Base-by-base conservation (phyloP, 2,329 filamentous ascomycete species). In the Fusarium verrucosum region DNA sequence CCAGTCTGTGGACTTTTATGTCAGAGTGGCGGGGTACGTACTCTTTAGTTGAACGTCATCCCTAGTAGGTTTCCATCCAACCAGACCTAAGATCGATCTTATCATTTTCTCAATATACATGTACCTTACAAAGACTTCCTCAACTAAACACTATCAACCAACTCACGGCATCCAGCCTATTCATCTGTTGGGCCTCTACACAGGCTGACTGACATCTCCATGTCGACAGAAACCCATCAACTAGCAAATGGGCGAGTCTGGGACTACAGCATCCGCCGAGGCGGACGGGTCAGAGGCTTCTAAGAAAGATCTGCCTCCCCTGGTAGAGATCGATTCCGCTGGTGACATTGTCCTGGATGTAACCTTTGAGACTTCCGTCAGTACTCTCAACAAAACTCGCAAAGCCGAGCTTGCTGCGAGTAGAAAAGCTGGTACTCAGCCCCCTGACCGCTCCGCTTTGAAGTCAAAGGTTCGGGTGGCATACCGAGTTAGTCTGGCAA, bases 311-410 rank as follows among this genome's bases (percentile, higher is more conserved):
- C 69, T 74, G 38, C 72, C 74, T 38, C 68, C 73, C 26, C 72
- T 86, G 50, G 73, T 87, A 38, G 77, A 81, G 28, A 83, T 92
- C 45, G 82, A 82, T 20, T 66, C 80, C 5, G 76, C 79, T 16
- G 90, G 90, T 32, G 87, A 92, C 70, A 75, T 92, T 19, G 73
- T 92, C 28, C 82, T 93, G 14, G 82, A 88, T 60, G 83, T 92
- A 32, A 83, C 83, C 9, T 91, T 92, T 70, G 83, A 88, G 61
- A 87, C 85, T 32, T 86, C 82, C 4, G 77, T 75, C 38, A 76
- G 82, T 58, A 81, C 82, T 40, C 78, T 88, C 72, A 78, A 78
- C 50, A 75, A 77, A 23, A 78, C 76, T 58, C 79, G 77, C 54
- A 84, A 76, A 71, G 80, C 75, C 14, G 66, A 73, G 50, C 44